Evolutionary conservation across 2,329 filamentous ascomycete species (phyloP), one percentile per base, ranked within the genome.

Genomic region (Didymella sp.): DNA sequence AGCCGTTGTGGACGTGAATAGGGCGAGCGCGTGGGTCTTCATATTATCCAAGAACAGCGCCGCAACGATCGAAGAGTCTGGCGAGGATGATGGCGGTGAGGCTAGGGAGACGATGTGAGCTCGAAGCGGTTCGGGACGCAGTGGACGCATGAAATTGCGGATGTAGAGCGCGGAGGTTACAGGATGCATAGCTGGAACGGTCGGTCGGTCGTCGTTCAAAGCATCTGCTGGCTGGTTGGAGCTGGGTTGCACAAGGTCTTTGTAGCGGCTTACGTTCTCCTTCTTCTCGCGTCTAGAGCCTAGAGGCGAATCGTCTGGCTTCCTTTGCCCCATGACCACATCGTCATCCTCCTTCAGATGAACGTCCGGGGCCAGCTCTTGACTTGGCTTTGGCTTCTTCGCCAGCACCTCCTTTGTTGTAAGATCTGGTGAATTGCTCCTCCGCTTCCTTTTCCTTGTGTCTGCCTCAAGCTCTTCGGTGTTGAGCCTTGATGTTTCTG

Each of bases 71-170:
- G 84, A 80, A 6, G 83, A 73, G 46, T 87, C 80, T 4, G 71
- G 68, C 1, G 81, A 75, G 2, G 81, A 74, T 19, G 79, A 74
- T 1, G 84, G 80, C 0, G 87, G 81, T 3, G 87, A 82, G 2
- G 91, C 91, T 37, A 97, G 83, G 6, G 84, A 79, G 40, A 85
- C 73, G 4, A 98, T 81, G 70, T 97, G 87, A 1, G 84, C 81
- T 66, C 85, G 86, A 1, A 98, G 84, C 17, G 82, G 80, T 24
- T 81, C 79, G 0, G 87, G 84, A 57, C 91, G 89, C 21, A 98
- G 81, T 9, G 95, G 93, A 43, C 94, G 88, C 86, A 96, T 93
- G 51, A 98, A 86, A 69, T 96, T 89, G 74, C 89, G 88, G 66
- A 98, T 95, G 78, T 97, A 98, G 43, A 98, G 80, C 15, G 74